Evolutionary conservation across 768 basidiomycete genomes (phyloP).

Genomic region (Ramaria rubella): DNA sequence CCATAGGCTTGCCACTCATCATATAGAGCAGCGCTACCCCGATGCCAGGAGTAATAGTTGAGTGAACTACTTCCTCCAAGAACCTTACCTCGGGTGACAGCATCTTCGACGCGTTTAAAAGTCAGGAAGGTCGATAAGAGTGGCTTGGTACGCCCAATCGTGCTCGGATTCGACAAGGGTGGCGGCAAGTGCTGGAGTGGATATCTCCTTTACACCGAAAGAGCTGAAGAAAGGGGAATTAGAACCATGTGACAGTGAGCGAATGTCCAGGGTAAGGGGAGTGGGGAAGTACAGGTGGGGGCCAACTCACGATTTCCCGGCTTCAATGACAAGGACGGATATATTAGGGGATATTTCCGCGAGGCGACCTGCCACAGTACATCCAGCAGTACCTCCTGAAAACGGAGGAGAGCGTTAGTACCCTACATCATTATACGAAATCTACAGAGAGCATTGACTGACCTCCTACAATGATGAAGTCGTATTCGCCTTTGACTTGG

Average conservation of each 20-base stretch:
- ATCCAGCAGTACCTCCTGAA: no score
- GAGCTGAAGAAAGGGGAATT: not conserved
- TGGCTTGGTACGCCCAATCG: not conserved
- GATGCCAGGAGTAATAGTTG: no score
- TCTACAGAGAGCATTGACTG: not conserved
- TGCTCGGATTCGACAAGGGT: not conserved
- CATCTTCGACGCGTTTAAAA: not conserved
- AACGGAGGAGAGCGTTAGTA: no score
- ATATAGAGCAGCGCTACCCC: no score
- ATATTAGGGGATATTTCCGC: no score
- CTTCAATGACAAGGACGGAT: no score
- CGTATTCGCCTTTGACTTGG: not conserved
- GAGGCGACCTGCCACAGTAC: no score
- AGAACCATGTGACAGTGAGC: not conserved
- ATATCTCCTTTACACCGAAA: not conserved
- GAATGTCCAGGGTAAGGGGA: no score
- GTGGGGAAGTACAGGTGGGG: no score
- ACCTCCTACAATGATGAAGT: not conserved
- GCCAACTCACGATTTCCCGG: slow-evolving; percentile 5
- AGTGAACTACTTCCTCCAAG: no score
- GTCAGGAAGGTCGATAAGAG: not conserved
- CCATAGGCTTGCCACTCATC: not conserved
- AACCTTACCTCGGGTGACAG: not conserved
- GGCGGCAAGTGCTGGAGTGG: not conserved
- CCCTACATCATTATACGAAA: no score